Percentiles rank a stretch among this genome's conserved stretches.
These are phyloP conservation scores for Backusella parvicylindrica DNA, from an alignment of 192 early-diverging fungal species.

Conservation along the genomic window DNA sequence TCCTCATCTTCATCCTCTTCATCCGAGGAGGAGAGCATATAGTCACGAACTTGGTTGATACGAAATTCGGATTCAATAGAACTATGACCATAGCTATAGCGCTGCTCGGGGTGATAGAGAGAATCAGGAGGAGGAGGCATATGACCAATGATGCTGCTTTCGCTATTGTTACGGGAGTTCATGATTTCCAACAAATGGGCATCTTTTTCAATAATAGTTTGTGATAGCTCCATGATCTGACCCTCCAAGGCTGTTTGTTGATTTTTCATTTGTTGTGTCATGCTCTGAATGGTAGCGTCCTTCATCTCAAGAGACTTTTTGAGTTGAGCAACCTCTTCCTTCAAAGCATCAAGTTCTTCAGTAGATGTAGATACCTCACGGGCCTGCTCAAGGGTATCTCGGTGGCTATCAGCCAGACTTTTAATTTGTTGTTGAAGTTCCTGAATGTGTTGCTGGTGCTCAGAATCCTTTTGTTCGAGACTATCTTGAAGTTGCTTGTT, in stretches of 20 bases:
- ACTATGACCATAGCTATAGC: background rate
- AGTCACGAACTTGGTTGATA: conserved; percentile 2
- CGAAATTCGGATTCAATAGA: background rate
- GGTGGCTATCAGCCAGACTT: background rate
- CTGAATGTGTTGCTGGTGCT: background rate
- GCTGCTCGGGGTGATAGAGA: background rate
- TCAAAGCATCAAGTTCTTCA: background rate
- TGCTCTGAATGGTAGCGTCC: background rate
- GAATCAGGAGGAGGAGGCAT: conserved; percentile 7
- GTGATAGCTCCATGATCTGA: background rate
- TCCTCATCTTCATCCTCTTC: conserved; percentile 1
- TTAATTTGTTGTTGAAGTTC: background rate
- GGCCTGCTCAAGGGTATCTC: background rate
- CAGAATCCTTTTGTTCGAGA: background rate
- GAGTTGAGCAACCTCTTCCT: background rate
- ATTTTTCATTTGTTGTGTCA: background rate
- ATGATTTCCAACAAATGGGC: conserved; percentile 3
- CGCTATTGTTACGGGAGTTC: conserved; percentile 7
- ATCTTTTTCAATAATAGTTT: conserved; percentile 6
- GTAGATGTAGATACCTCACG: background rate
- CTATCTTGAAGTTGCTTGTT: background rate
- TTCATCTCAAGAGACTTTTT: background rate
- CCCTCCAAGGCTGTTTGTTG: background rate
- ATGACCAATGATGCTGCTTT: background rate
- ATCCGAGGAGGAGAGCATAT: background rate